Evolutionary conservation across 148 eudicot species (phyloP).

Genomic region (Agrostemma githago): DNA sequence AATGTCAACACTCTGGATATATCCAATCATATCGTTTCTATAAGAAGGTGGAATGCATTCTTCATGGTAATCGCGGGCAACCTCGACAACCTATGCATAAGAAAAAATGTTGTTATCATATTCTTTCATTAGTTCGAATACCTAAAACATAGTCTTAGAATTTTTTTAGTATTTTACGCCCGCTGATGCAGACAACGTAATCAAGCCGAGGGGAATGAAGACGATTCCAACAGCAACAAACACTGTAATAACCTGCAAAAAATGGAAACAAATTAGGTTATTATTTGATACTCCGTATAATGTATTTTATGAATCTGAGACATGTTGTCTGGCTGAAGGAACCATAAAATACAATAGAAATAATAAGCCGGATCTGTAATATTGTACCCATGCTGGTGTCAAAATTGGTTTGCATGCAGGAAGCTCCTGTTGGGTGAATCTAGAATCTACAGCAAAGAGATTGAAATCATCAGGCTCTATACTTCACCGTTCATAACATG

Average conservation of each 20-base stretch:
- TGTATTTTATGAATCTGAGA: background rate
- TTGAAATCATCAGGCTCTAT: slow-evolving; percentile 6
- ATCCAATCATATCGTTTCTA: slow-evolving; percentile 30
- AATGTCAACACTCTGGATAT: slow-evolving; percentile 41
- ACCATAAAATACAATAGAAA: background rate
- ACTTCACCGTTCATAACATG: background rate
- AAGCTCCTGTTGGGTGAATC: slow-evolving; percentile 88
- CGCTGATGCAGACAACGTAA: slow-evolving; percentile 66
- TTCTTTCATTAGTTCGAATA: slow-evolving; percentile 11
- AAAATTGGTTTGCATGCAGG: slow-evolving; percentile 85
- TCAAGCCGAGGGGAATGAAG: slow-evolving; percentile 75
- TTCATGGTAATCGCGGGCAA: slow-evolving; percentile 58
- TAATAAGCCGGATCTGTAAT: background rate
- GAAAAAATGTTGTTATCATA: slow-evolving; percentile 8
- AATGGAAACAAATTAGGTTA: background rate
- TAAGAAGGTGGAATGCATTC: slow-evolving; percentile 46
- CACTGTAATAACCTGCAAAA: slow-evolving; percentile 54
- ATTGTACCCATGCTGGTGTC: slow-evolving; percentile 70
- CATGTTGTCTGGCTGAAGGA: background rate
- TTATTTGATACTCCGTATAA: background rate
- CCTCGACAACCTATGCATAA: slow-evolving; percentile 65
- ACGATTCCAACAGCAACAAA: slow-evolving; percentile 49
- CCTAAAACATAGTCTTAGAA: slow-evolving; percentile 4
- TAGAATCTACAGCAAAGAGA: slow-evolving; percentile 53
- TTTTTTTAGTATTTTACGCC: slow-evolving; percentile 31